Evolutionary conservation across 2,329 filamentous ascomycete genomes (phyloP), one percentile per base, ranked within the genome.

Genomic region (Metarhizium anisopliae): DNA sequence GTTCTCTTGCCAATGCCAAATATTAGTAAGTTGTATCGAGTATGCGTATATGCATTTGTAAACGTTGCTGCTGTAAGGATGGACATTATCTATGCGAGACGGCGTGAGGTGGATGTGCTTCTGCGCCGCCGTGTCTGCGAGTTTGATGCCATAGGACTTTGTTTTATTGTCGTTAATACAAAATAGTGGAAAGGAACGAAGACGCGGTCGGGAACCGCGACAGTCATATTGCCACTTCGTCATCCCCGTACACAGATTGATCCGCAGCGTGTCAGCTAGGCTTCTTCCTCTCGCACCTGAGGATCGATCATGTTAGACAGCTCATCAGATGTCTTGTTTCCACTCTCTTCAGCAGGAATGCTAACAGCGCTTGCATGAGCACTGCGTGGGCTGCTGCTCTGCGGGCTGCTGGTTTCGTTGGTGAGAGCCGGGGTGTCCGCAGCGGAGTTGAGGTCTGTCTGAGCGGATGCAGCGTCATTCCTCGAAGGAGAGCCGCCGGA

Each of bases 381-480:
- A 68, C 84, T 89, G 4, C 84, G 81, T 2, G 85, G 76, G 58
- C 80, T 84, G 66, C 76, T 84, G 67, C 82, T 88, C 62, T 84
- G 82, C 2, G 85, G 85, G 59, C 83, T 88, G 65, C 87, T 87
- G 43, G 82, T 81, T 62, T 86, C 85, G 61, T 80, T 85, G 2
- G 85, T 87, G 54, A 89, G 77, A 25, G 78, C 77, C 1, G 87
- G 87, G 1, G 85, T 87, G 8, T 84, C 81, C 0, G 80, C 78
- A 10, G 77, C 74, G 54, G 84, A 78, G 71, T 72, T 70, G 64
- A 73, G 70, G 61, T 80, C 72, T 56, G 76, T 70, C 58, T 76
- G 70, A 77, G 69, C 45, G 2, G 71, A 68, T 1, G 71, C 70
- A 7, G 69, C 55, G 65, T 66, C 53, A 54, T 55, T 59, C 58